Evolutionary conservation across 1,284 basidiomycete genomes (phyloP), one percentile per base, ranked within the genome.

Genomic region (Austroboletus rostrupii): DNA sequence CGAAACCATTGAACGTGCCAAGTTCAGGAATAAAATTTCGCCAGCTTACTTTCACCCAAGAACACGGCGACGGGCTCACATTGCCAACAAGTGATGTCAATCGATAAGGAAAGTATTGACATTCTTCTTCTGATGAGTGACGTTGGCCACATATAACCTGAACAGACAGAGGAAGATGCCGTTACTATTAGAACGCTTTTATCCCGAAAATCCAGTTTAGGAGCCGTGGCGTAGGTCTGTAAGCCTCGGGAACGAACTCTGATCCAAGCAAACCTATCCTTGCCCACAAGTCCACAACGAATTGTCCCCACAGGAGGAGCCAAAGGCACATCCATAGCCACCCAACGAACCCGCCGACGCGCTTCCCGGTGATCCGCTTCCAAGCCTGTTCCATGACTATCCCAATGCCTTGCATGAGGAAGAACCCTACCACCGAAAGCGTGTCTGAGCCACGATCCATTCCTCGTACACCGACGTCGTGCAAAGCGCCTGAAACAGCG

Each of bases 381-480:
- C 73, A 84, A 10, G 61, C 47, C 14, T 59, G 60, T 60, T 87
- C 85, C 21, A 80, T 47, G 4, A 76, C 43, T 10, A 78, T 56
- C 1, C 79, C 81, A 0, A 79, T 58, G 3, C 76, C 81, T 53
- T 76, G 80, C 55, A 80, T 61, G 39, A 84, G 32, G 60, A 86
- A 87, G 60, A 77, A 85, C 3, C 76, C 75, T 3, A 68, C 66
- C 11, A 83, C 67, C 7, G 57, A 52, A 8, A 60, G 48, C 9
- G 76, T 72, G 33, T 83, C 77, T 0, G 68, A 67, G 16, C 80
- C 83, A 8, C 69, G 70, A 2, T 75, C 78, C 75, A 83, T 78
- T 5, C 78, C 80, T 71, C 77, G 83, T 45, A 80, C 58, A 13
- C 78, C 81, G 26, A 75, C 45, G 54, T 79, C 72, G 52, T 87